Evolutionary conservation across 2,329 filamentous ascomycete genomes (phyloP).

Genomic region (Fusarium sp.): DNA sequence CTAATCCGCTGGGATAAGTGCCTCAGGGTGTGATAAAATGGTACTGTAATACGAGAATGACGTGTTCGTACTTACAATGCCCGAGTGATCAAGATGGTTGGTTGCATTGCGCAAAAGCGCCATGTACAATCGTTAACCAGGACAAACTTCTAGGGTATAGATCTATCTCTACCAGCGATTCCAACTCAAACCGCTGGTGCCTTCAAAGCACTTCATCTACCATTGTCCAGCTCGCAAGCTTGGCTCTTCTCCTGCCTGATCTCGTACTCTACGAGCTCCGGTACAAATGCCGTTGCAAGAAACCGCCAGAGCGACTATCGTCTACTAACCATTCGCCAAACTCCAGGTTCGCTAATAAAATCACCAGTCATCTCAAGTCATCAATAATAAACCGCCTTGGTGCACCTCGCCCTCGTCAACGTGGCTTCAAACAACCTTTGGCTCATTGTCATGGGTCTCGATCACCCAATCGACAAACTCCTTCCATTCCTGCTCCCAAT

Average conservation of each 20-base stretch:
- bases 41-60: too few relatives aligned
- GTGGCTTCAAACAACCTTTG: constrained; percentile 11
- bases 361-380: not conserved
- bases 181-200: not conserved
- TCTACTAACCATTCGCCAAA: constrained; percentile 21
- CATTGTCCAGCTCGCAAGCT: not conserved
- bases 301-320: not conserved
- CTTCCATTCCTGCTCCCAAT: constrained; percentile 72
- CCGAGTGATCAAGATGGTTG: too few relatives aligned
- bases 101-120: not conserved
- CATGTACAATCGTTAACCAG: not conserved
- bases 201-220: constrained; percentile 4
- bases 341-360: constrained; percentile 18
- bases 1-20: too few relatives aligned
- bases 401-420: not conserved
- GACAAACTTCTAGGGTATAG: not conserved
- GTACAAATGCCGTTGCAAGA: not conserved
- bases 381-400: not conserved
- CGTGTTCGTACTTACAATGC: too few relatives aligned
- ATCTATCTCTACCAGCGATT: not conserved
- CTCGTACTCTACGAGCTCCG: not conserved
- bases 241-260: not conserved
- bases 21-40: too few relatives aligned
- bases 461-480: constrained; percentile 70
- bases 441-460: constrained; percentile 53